Evolutionary conservation across 2,329 filamentous ascomycete genomes (phyloP).

Genomic region (Ascochyta fabae): DNA sequence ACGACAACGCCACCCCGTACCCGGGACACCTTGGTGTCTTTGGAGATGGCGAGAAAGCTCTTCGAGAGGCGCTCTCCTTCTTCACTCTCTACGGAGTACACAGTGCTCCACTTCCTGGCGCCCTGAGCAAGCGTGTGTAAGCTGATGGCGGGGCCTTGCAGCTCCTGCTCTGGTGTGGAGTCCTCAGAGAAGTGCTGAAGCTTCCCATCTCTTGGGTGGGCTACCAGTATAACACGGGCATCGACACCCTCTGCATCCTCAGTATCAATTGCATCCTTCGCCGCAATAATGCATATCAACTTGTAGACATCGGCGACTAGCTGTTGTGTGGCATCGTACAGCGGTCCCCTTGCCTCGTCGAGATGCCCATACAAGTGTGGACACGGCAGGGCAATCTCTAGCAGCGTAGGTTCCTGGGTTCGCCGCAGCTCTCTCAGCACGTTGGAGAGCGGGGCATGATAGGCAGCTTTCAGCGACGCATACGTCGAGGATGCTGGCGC

Average conservation of each 20-base stretch:
- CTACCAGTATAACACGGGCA: constrained; percentile 74
- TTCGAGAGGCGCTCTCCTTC: constrained; percentile 65
- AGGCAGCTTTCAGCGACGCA: constrained; percentile 52
- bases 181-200: constrained; percentile 27
- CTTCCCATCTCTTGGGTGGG: constrained; percentile 57
- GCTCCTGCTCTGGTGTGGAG: constrained; percentile 38
- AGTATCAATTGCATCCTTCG: constrained; percentile 67
- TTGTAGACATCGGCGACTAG: constrained; percentile 80
- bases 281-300: constrained; percentile 75
- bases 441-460: constrained; percentile 50
- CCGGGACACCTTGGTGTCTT: constrained; percentile 38
- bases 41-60: constrained; percentile 49
- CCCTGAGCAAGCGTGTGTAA: constrained; percentile 56
- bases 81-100: constrained; percentile 72
- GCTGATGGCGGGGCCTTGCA: constrained; percentile 58
- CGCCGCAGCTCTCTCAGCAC: constrained; percentile 51
- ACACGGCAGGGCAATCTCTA: constrained; percentile 69
- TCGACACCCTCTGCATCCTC: constrained; percentile 76
- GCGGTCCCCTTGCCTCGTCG: constrained; percentile 59
- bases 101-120: constrained; percentile 65
- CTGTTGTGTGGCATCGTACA: constrained; percentile 74
- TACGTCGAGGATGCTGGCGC: constrained; percentile 49
- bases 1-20: constrained; percentile 46
- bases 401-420: constrained; percentile 46
- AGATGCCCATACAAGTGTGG: constrained; percentile 64